Conservation (phyloP, 1,139 yeast genomes). For the Petasospora fabianii region DNA sequence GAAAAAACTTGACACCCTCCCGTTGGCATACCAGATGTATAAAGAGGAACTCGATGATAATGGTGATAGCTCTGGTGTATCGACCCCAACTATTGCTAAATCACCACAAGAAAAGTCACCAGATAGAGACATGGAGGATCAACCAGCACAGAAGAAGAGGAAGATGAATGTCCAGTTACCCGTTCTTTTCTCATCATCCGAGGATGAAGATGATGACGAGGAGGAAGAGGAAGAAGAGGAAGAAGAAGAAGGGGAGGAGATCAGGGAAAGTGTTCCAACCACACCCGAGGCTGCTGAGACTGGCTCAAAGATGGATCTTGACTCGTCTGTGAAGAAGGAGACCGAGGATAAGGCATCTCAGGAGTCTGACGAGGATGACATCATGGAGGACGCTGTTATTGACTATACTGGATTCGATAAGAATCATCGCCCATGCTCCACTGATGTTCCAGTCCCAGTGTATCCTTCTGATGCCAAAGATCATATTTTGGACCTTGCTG, state of each 20-base stretch:
- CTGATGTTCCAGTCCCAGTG: slow-evolving; percentile 44
- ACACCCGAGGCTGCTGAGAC: slow-evolving; percentile 29
- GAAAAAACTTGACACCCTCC: slow-evolving; percentile 37
- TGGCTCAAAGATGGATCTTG: background rate
- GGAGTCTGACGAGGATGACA: slow-evolving; percentile 11
- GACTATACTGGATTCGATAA: slow-evolving; percentile 33
- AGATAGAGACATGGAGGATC: slow-evolving; percentile 29
- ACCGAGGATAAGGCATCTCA: slow-evolving; percentile 1
- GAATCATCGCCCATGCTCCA: slow-evolving; percentile 42
- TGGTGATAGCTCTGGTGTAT: slow-evolving; percentile 35
- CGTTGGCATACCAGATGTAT: slow-evolving; percentile 73
- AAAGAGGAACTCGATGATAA: slow-evolving; percentile 40
- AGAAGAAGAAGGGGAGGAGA: slow-evolving; percentile 34
- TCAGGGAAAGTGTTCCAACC: slow-evolving; percentile 29
- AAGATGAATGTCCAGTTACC: slow-evolving; percentile 10
- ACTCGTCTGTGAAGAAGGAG: background rate
- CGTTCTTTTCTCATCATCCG: slow-evolving; percentile 28
- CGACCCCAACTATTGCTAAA: slow-evolving; percentile 27
- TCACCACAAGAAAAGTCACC: no score
- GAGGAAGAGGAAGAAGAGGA: no score
- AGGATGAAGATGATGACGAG: slow-evolving; percentile 36
- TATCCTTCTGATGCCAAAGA: slow-evolving; percentile 41
- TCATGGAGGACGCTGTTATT: slow-evolving; percentile 10
- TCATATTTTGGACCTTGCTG: slow-evolving; percentile 42
- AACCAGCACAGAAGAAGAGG: slow-evolving; percentile 17